These are phyloP conservation scores for Stemphylium vesicarium DNA, from an alignment of 2,329 filamentous ascomycete species.

Conservation along the genomic window DNA sequence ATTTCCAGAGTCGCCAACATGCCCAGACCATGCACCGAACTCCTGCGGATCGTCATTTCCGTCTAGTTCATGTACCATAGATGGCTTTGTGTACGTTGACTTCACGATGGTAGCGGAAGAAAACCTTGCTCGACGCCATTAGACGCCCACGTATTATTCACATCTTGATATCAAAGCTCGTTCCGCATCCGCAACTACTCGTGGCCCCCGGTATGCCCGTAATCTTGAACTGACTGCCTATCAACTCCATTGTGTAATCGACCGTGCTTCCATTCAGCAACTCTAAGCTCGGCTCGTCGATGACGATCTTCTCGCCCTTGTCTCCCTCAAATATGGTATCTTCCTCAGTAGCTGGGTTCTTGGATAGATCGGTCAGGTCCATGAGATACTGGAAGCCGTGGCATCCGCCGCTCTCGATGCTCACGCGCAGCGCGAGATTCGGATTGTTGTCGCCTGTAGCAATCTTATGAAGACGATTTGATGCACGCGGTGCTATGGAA, in stretches of 20 bases:
- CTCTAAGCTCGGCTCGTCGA: conserved; percentile 87
- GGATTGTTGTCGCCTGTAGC: conserved; percentile 66
- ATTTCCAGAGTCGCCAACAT: no score
- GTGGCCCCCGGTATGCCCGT: conserved; percentile 89
- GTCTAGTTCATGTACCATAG: no score
- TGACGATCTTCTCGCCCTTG: conserved; percentile 75
- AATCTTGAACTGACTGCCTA: conserved; percentile 94
- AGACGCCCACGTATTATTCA: conserved; percentile 10
- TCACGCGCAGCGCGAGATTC: conserved; percentile 83
- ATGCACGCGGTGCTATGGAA: conserved; percentile 80
- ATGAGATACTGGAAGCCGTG: conserved; percentile 98
- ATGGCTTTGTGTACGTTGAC: not conserved
- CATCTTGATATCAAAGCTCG: conserved; percentile 89
- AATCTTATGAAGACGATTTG: conserved; percentile 71
- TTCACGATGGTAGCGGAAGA: not conserved
- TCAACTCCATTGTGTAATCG: conserved; percentile 95
- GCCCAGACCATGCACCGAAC: no score
- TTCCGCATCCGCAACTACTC: conserved; percentile 96
- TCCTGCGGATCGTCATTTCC: no score
- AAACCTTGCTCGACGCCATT: not conserved
- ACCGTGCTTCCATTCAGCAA: conserved; percentile 92
- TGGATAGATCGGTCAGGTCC: conserved; percentile 73
- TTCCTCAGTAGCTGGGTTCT: conserved; percentile 64
- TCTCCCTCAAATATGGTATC: conserved; percentile 85
- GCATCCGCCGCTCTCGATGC: conserved; percentile 91